Percentiles rank a stretch among this genome's conserved stretches.
phyloP scores from a whole-genome alignment of 805 yeast genomes.

The Saccharomycopsis sp. region DNA sequence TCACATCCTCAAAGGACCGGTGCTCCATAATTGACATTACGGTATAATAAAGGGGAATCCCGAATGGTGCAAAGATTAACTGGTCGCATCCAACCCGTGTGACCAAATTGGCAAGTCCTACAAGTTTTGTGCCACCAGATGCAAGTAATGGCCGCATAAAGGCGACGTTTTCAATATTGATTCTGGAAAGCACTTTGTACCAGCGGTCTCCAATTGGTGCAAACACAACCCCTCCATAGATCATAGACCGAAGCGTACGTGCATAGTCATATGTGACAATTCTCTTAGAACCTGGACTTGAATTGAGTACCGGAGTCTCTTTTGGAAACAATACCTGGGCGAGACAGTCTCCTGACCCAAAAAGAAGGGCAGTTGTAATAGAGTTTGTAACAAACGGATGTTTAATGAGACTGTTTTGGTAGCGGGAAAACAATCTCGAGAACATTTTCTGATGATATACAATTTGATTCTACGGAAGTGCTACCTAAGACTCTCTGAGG shows the following conservation, averaged over 20 bases:
- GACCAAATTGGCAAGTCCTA: slow-evolving; percentile 29
- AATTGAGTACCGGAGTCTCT: slow-evolving; percentile 2
- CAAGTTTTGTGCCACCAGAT: background rate
- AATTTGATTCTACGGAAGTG: background rate
- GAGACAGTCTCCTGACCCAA: slow-evolving; percentile 68
- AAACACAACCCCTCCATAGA: slow-evolving; percentile 69
- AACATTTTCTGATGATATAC: background rate
- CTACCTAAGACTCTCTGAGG: no score
- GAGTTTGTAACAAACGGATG: slow-evolving; percentile 51
- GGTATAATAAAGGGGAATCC: slow-evolving; percentile 65
- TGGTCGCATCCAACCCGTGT: slow-evolving; percentile 67
- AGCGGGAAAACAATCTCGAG: slow-evolving; percentile 4
- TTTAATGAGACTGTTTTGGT: slow-evolving; percentile 26
- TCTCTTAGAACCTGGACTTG: background rate
- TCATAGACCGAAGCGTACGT: slow-evolving; percentile 56
- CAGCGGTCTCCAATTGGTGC: slow-evolving; percentile 71
- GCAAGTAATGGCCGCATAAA: background rate
- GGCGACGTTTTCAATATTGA: slow-evolving; percentile 1
- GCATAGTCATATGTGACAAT: slow-evolving; percentile 38
- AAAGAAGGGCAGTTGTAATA: slow-evolving; percentile 49
- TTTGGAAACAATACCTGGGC: slow-evolving; percentile 54
- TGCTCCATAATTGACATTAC: slow-evolving; percentile 65
- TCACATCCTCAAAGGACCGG: slow-evolving; percentile 34
- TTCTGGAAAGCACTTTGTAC: slow-evolving; percentile 46
- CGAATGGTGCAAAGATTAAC: slow-evolving; percentile 66